Conservation (phyloP, 495 filamentous ascomycete species). For the Halenospora varia region DNA sequence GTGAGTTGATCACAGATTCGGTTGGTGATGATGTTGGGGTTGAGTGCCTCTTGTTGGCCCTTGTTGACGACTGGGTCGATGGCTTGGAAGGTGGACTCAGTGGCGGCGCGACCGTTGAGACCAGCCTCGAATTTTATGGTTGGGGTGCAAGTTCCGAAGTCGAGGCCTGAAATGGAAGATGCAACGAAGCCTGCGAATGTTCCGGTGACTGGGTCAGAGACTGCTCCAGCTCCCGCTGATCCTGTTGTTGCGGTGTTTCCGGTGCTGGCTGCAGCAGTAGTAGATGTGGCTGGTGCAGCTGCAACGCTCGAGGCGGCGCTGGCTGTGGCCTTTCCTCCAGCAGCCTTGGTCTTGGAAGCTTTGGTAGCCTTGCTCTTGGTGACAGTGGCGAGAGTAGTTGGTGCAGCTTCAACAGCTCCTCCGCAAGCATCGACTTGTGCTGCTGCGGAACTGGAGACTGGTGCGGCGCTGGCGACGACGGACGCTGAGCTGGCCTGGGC, state of each 20-base stretch:
- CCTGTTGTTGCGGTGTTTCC: neutral
- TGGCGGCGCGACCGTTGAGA: constrained; percentile 38
- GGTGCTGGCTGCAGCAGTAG: constrained; percentile 2
- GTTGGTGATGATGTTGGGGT: constrained; percentile 66
- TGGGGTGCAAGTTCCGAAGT: constrained; percentile 51
- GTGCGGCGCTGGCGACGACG: neutral
- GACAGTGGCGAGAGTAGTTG: constrained; percentile 13
- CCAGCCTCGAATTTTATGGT: constrained; percentile 52
- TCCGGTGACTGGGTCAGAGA: neutral
- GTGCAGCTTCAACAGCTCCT: constrained; percentile 1
- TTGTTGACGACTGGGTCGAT: constrained; percentile 41
- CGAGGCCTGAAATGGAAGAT: constrained; percentile 32
- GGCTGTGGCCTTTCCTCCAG: neutral
- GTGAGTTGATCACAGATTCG: constrained; percentile 52
- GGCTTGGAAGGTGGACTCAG: constrained; percentile 52
- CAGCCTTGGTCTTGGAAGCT: neutral
- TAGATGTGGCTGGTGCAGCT: neutral
- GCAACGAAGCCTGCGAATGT: constrained; percentile 10
- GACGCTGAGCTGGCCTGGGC: constrained; percentile 3
- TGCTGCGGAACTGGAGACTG: neutral
- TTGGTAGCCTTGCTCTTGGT: neutral
- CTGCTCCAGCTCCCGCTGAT: neutral
- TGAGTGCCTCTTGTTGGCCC: constrained; percentile 49
- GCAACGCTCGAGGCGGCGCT: neutral
- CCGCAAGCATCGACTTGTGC: neutral